Evolutionary conservation across 176 grass and related monocot species (phyloP), one percentile per base, ranked within the genome.

Genomic region (Calamus simplicifolius): DNA sequence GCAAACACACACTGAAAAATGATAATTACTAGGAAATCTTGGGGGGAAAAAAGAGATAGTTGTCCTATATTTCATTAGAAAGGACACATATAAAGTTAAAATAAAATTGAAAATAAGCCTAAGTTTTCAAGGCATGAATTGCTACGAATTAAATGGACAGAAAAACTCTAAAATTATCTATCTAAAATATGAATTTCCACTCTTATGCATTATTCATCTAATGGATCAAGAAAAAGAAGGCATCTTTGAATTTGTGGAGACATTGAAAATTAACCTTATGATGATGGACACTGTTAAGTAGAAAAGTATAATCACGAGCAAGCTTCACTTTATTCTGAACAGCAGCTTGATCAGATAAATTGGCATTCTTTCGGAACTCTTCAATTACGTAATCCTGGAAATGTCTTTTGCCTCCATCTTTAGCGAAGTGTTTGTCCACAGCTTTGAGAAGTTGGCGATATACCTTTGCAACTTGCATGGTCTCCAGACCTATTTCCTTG

Each of bases 381-480:
- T 69, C 43, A 12, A 75, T 72, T 12, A 85, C 50, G 72, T 77
- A 85, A 62, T 85, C 72, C 18, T 75, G 76, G 73, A 82, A 90
- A 69, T 82, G 87, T 35, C 69, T 54, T 74, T 85, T 90, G 27
- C 31, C 63, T 4, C 48, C 69, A 54, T 52, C 59, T 1, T 28
- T 12, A 28, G 82, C 75, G 61, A 80, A 62, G 62, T 82, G 75
- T 54, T 80, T 90, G 43, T 80, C 58, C 50, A 90, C 75, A 48
- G 82, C 87, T 77, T 66, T 90, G 18, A 82, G 75, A 38, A 85
- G 74, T 58, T 58, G 54, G 56, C 82, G 54, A 66, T 90, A 90
- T 35, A 49, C 71, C 48, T 65, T 28, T 51, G 71, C 50, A 27
- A 67, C 55, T 17, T 27, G 62, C 48, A 66, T 77, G 63, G 74